Conservation (phyloP, 371 early-diverging fungal species). For the Zancudomyces culisetae region DNA sequence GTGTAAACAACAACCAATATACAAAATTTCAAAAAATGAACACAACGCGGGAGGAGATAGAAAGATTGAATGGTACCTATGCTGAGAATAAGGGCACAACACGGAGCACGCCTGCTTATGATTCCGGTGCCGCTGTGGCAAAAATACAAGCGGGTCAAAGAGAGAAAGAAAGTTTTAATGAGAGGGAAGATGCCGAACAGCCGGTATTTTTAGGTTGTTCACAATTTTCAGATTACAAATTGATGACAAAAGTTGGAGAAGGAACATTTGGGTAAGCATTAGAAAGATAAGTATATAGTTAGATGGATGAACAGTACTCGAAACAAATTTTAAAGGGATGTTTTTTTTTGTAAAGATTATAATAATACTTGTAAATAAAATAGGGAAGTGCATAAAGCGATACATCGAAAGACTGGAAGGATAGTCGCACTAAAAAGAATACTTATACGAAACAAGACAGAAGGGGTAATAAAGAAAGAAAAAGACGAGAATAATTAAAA, state of each 20-base stretch:
- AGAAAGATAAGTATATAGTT: not conserved
- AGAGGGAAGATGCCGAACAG: no score
- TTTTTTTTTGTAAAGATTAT: not conserved
- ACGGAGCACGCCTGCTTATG: no score
- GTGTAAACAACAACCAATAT: no score
- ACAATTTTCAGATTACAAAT: conserved; percentile 45
- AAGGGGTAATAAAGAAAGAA: no score
- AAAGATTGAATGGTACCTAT: no score
- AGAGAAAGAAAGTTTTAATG: no score
- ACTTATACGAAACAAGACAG: conserved; percentile 77
- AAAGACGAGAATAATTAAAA: not conserved
- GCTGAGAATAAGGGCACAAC: no score
- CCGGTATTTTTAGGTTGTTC: conserved; percentile 41
- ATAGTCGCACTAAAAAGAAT: conserved; percentile 80
- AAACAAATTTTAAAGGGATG: not conserved
- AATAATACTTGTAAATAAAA: not conserved
- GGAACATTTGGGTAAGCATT: conserved; percentile 67
- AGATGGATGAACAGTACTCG: not conserved
- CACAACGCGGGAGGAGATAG: no score
- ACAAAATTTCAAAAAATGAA: no score
- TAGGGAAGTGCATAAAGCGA: conserved; percentile 68
- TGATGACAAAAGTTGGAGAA: conserved; percentile 67
- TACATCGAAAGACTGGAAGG: conserved; percentile 42
- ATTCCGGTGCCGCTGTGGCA: no score
- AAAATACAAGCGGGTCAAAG: no score